These are phyloP conservation scores for Hygrophoropsis aurantiaca DNA, from an alignment of 768 basidiomycete species.

Conservation along the genomic window DNA sequence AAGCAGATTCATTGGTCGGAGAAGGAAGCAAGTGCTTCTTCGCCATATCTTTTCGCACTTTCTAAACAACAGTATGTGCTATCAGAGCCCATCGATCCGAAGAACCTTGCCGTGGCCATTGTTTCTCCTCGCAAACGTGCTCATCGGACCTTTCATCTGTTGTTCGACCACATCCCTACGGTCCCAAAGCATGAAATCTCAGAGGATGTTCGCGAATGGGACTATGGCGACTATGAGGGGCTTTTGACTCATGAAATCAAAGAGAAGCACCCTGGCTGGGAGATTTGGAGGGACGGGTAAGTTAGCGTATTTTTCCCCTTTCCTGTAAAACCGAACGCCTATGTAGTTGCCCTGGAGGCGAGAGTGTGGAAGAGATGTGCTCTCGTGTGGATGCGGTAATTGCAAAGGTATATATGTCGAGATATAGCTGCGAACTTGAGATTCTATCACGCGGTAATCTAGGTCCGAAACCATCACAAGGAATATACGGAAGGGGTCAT, in stretches of 20 bases:
- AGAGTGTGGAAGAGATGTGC: constrained; percentile 79
- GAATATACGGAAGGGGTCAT: constrained; percentile 66
- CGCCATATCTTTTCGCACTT: background rate
- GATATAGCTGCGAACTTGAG: background rate
- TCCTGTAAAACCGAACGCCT: constrained; percentile 8
- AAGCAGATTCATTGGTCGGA: constrained; percentile 70
- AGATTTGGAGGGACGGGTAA: constrained; percentile 86
- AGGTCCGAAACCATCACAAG: constrained; percentile 75
- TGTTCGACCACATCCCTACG: constrained; percentile 55
- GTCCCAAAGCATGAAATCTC: constrained; percentile 56
- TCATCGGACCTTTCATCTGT: constrained; percentile 79
- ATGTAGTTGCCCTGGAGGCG: constrained; percentile 81
- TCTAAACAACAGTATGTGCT: background rate
- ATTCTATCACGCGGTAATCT: background rate
- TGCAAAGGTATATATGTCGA: constrained; percentile 57
- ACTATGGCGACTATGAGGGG: constrained; percentile 92
- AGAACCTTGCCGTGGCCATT: constrained; percentile 69
- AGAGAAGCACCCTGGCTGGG: constrained; percentile 58
- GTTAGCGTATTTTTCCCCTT: constrained; percentile 11
- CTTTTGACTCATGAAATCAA: constrained; percentile 77
- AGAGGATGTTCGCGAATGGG: constrained; percentile 81
- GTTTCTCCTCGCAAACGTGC: constrained; percentile 90
- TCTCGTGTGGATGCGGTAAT: constrained; percentile 77
- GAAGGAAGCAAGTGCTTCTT: constrained; percentile 59
- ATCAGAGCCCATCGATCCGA: constrained; percentile 75